Percentiles rank a stretch among this genome's conserved stretches.
Evolutionary conservation across 768 basidiomycete genomes (phyloP).

Genomic region (Hysterangium stoloniferum): DNA sequence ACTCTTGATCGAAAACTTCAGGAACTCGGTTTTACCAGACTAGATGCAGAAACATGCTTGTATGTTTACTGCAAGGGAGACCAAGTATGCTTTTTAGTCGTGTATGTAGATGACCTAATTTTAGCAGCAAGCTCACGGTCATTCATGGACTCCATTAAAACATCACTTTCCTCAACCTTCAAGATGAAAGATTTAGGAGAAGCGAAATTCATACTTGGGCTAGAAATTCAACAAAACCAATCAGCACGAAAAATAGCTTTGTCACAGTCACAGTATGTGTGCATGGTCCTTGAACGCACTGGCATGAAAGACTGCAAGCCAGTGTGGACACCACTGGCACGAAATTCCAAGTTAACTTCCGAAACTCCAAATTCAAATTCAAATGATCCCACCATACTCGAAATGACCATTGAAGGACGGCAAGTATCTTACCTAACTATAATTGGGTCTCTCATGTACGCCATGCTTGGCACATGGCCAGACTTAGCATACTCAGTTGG

Average conservation of each 20-base stretch:
- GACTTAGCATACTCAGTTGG: constrained; percentile 12
- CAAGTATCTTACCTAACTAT: constrained; percentile 1
- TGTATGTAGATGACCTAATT: constrained; percentile 14
- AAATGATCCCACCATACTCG: no score
- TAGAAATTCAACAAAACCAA: constrained; percentile 21
- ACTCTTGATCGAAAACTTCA: constrained; percentile 14
- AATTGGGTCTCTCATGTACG: no score
- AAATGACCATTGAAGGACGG: no score
- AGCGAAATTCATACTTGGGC: constrained; percentile 22
- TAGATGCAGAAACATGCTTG: neutral
- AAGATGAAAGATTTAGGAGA: constrained; percentile 15
- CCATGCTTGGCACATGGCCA: constrained; percentile 14
- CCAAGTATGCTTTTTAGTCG: constrained; percentile 13
- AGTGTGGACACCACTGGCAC: constrained; percentile 25
- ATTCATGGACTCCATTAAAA: constrained; percentile 6
- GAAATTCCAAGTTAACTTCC: neutral
- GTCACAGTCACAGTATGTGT: constrained; percentile 25
- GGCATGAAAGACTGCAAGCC: constrained; percentile 21
- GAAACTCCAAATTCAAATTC: neutral
- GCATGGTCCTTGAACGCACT: constrained; percentile 22
- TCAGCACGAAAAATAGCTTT: constrained; percentile 14
- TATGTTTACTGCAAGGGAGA: neutral
- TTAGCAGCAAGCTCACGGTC: neutral
- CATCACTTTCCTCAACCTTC: constrained; percentile 11
- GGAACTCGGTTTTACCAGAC: neutral